Evolutionary conservation across 1,284 basidiomycete genomes (phyloP).

Genomic region (Cystobasidiaceae sp.): DNA sequence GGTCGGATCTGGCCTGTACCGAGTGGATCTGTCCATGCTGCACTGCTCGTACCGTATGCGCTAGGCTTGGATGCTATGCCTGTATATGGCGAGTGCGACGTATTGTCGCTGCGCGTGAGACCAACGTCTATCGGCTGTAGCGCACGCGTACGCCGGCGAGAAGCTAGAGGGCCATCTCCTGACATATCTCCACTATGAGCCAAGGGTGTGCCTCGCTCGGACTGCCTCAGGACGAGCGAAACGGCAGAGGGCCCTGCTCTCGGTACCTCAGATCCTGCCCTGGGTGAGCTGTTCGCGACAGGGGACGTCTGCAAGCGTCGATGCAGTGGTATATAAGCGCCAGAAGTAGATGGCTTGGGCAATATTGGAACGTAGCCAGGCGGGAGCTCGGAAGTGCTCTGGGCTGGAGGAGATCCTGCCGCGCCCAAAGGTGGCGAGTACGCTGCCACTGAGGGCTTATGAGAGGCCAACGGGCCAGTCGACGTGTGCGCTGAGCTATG

Average conservation of each 20-base stretch:
- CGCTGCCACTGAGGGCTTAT: too few relatives aligned
- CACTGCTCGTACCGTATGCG: too few relatives aligned
- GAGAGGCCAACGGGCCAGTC: too few relatives aligned
- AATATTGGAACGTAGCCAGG: constrained; percentile 6
- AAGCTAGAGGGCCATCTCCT: background rate
- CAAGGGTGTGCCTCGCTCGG: too few relatives aligned
- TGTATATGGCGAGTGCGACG: background rate
- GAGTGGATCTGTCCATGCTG: background rate
- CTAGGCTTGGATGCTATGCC: background rate
- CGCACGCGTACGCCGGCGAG: constrained; percentile 1
- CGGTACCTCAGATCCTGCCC: too few relatives aligned
- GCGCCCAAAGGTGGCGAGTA: too few relatives aligned
- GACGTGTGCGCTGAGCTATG: background rate
- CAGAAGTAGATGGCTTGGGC: constrained; percentile 4
- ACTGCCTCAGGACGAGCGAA: too few relatives aligned
- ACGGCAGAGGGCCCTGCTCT: too few relatives aligned
- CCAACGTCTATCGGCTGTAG: constrained; percentile 10
- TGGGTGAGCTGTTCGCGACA: background rate
- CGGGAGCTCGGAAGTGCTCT: too few relatives aligned
- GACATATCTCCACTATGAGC: too few relatives aligned
- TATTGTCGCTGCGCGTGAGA: background rate
- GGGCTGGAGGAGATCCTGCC: too few relatives aligned
- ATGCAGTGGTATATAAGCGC: background rate
- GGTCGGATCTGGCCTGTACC: constrained; percentile 3
- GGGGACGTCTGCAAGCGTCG: background rate